These are phyloP conservation scores for grape (Vitis vinifera) DNA, from an alignment of 164 flowering plant genomes.

Conservation along the genomic window ASM3070453v1 NC_081811.1:3591001-3591500, in stretches of 20 bases:
- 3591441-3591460: slow-evolving; percentile 89
- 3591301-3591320: slow-evolving; percentile 74
- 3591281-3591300: slow-evolving; percentile 76
- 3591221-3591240: not conserved
- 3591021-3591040: no score
- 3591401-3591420: slow-evolving; percentile 75
- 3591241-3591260: not conserved
- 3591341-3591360: slow-evolving; percentile 89
- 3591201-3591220: not conserved
- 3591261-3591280: slow-evolving; percentile 8
- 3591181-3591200: not conserved
- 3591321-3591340: slow-evolving; percentile 73
- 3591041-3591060: no score
- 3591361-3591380: slow-evolving; percentile 94
- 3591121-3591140: slow-evolving; percentile 64
- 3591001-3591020: no score
- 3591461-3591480: slow-evolving; percentile 87
- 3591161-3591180: slow-evolving; percentile 13
- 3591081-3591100: slow-evolving; percentile 30
- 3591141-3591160: slow-evolving; percentile 34
- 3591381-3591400: slow-evolving; percentile 80
- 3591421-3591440: slow-evolving; percentile 90
- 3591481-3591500: slow-evolving; percentile 49
- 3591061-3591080: not conserved
- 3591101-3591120: slow-evolving; percentile 61